These are phyloP conservation scores for Trichoderma asperellum DNA, from an alignment of 2,329 filamentous ascomycete species.

Conservation along the genomic window DNA sequence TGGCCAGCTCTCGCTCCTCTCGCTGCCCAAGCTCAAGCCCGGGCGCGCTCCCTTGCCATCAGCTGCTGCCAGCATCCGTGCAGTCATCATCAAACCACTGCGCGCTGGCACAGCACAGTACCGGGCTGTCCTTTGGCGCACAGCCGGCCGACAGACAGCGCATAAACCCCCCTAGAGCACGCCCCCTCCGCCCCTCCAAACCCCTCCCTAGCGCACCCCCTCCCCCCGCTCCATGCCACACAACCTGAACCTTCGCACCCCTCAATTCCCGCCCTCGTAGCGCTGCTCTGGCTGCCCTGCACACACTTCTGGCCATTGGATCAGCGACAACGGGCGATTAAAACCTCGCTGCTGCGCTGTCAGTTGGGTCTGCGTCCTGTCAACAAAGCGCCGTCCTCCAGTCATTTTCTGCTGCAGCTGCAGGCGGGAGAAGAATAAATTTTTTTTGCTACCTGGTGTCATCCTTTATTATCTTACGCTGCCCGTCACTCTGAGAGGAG, in stretches of 20 bases:
- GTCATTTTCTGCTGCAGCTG: conserved; percentile 4
- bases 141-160: conserved; percentile 22
- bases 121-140: not conserved
- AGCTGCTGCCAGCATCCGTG: not conserved
- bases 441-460: not conserved
- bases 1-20: not conserved
- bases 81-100: not conserved
- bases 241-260: conserved; percentile 21
- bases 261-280: conserved; percentile 23
- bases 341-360: conserved; percentile 32
- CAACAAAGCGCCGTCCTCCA: conserved; percentile 22
- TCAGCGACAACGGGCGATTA: conserved; percentile 30
- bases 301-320: conserved; percentile 32
- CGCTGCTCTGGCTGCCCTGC: conserved; percentile 27
- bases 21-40: not conserved
- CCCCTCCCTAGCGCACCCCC: conserved; percentile 15
- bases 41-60: not conserved
- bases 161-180: conserved; percentile 17
- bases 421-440: not conserved
- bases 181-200: conserved; percentile 2
- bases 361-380: conserved; percentile 33
- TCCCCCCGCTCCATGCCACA: conserved; percentile 14
- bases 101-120: not conserved
- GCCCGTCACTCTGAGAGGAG: conserved; percentile 17
- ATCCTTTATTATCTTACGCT: conserved; percentile 9